These are phyloP conservation scores for Xylaria acuta DNA, from an alignment of 495 filamentous ascomycete species.

Conservation along the genomic window DNA sequence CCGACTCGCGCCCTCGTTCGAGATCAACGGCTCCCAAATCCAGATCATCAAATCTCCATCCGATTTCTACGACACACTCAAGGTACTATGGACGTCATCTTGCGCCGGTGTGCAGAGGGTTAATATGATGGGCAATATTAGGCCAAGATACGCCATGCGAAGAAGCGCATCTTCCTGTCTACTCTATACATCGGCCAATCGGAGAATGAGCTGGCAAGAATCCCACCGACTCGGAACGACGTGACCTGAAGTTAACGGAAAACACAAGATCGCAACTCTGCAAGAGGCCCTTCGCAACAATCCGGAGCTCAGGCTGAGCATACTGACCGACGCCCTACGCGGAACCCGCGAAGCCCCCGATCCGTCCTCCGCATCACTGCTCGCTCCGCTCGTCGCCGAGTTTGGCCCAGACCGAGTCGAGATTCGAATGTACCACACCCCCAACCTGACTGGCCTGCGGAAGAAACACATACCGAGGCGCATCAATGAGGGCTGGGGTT, in stretches of 20 bases:
- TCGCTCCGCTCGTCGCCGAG: slow-evolving; percentile 79
- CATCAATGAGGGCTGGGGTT: slow-evolving; percentile 97
- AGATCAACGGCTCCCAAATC: slow-evolving; percentile 81
- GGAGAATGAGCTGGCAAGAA: slow-evolving; percentile 79
- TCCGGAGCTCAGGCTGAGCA: slow-evolving; percentile 79
- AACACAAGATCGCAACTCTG: slow-evolving; percentile 71
- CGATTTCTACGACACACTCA: slow-evolving; percentile 88
- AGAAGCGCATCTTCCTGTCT: slow-evolving; percentile 83
- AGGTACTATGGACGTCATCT: slow-evolving; percentile 58
- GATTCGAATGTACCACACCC: slow-evolving; percentile 96
- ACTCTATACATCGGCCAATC: slow-evolving; percentile 96
- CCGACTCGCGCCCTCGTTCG: slow-evolving; percentile 86
- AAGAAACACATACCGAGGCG: slow-evolving; percentile 84
- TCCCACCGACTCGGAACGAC: slow-evolving; percentile 14
- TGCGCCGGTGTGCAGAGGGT: slow-evolving; percentile 27
- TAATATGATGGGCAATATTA: slow-evolving; percentile 42
- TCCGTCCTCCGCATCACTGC: slow-evolving; percentile 86
- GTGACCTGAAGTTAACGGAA: slow-evolving; percentile 24
- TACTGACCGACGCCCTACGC: slow-evolving; percentile 90
- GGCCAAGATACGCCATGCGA: slow-evolving; percentile 80
- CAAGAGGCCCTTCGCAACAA: slow-evolving; percentile 75
- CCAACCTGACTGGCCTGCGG: slow-evolving; percentile 85
- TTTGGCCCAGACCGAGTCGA: slow-evolving; percentile 89
- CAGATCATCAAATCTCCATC: slow-evolving; percentile 76
- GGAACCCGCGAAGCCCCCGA: slow-evolving; percentile 91